A percentile compares a stretch with the other conserved stretches of the same genome.
phyloP scores from a whole-genome alignment of 1,284 basidiomycete species.

The Leccinum fuscescens region DNA sequence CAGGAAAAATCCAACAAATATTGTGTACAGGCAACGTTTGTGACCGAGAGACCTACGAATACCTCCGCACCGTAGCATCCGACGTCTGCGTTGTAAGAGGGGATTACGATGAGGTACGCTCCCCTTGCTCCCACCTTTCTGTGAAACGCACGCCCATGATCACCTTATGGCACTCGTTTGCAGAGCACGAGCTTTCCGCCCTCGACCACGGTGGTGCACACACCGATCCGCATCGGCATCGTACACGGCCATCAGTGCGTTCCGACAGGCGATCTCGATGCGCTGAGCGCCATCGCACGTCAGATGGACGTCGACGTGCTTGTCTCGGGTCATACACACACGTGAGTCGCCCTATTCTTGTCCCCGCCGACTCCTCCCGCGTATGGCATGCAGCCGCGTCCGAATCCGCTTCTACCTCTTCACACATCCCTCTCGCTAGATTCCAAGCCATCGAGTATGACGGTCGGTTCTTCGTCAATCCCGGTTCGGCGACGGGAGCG shows the following conservation, averaged over 20 bases:
- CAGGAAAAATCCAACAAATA: constrained; percentile 98
- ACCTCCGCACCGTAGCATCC: constrained; percentile 93
- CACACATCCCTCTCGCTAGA: constrained; percentile 37
- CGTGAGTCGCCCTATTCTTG: constrained; percentile 49
- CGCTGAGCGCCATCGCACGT: constrained; percentile 82
- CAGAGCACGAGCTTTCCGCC: constrained; percentile 75
- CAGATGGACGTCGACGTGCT: constrained; percentile 98
- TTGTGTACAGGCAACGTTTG: constrained; percentile 97
- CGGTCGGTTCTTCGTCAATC: constrained; percentile 93
- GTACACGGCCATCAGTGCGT: constrained; percentile 95
- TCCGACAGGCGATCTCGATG: constrained; percentile 89
- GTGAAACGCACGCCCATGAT: constrained; percentile 6
- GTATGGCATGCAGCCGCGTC: neutral
- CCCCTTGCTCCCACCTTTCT: neutral
- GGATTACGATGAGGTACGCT: constrained; percentile 89
- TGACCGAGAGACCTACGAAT: constrained; percentile 96
- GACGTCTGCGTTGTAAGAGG: constrained; percentile 93
- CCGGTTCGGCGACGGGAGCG: constrained; percentile 92
- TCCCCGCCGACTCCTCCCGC: neutral
- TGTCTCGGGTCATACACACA: constrained; percentile 91
- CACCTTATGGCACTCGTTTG: constrained; percentile 6
- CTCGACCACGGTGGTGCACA: constrained; percentile 80
- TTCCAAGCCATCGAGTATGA: constrained; percentile 95
- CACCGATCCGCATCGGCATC: constrained; percentile 89
- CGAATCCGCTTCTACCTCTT: neutral